A percentile compares a stretch with the other conserved stretches of the same genome.
phyloP scores from a whole-genome alignment of 345 rosid species.

The Atalantia buxifolia region DNA sequence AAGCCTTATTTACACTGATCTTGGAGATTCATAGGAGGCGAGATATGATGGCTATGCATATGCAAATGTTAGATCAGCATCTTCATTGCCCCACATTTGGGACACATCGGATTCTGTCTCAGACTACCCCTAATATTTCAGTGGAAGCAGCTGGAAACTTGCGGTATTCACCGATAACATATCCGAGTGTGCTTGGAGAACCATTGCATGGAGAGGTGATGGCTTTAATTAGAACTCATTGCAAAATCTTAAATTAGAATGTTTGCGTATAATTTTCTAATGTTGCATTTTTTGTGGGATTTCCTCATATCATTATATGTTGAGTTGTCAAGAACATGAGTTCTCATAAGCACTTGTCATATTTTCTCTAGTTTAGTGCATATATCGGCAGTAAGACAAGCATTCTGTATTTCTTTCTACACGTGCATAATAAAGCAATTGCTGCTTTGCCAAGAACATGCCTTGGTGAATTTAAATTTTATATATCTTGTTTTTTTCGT shows the following conservation, averaged over 20 bases:
- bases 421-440: neutral
- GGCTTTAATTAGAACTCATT: slow-evolving; percentile 11
- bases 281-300: neutral
- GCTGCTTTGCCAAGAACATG: neutral
- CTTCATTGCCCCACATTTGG: slow-evolving; percentile 98
- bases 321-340: neutral
- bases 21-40: slow-evolving; percentile 95
- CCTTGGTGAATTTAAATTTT: neutral
- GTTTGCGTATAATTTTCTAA: neutral
- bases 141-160: slow-evolving; percentile 68
- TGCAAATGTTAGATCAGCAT: slow-evolving; percentile 97
- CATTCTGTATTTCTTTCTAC: neutral
- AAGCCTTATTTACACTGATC: slow-evolving; percentile 89
- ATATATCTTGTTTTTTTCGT: neutral
- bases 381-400: neutral
- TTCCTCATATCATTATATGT: neutral
- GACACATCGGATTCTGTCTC: slow-evolving; percentile 75
- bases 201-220: slow-evolving; percentile 95
- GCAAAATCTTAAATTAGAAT: neutral
- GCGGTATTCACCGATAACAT: slow-evolving; percentile 89
- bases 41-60: slow-evolving; percentile 97
- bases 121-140: slow-evolving; percentile 61
- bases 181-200: slow-evolving; percentile 98
- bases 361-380: neutral
- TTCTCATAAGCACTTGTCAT: neutral